Conservation (phyloP, 139 green algal genomes). For the Tetradesmus lagerheimii region DNA sequence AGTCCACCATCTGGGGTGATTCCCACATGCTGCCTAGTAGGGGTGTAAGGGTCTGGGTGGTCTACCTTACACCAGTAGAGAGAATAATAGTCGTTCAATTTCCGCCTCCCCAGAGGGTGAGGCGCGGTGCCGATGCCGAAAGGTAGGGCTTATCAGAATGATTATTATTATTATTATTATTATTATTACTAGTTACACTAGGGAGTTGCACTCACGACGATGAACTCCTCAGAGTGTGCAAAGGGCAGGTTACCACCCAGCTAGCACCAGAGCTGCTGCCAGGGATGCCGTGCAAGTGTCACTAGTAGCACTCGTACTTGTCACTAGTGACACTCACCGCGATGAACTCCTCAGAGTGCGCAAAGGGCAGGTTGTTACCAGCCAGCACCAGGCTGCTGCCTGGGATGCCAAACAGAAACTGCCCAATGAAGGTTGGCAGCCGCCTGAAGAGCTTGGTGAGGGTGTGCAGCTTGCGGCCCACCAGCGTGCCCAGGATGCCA, state of each 20-base stretch:
- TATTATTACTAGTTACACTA: too few relatives aligned
- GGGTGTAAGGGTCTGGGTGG: too few relatives aligned
- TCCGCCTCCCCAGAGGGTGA: too few relatives aligned
- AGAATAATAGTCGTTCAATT: too few relatives aligned
- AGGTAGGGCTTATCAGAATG: too few relatives aligned
- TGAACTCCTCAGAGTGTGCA: slow-evolving; percentile 29
- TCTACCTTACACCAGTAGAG: too few relatives aligned
- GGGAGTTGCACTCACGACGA: background rate
- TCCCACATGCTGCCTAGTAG: too few relatives aligned
- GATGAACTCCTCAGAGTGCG: slow-evolving; percentile 34
- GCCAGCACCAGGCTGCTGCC: background rate
- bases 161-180: too few relatives aligned
- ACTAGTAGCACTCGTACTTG: background rate
- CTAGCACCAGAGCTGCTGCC: background rate
- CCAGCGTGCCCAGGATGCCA: slow-evolving; percentile 20
- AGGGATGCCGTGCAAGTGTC: background rate
- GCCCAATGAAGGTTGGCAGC: background rate
- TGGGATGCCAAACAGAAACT: slow-evolving; percentile 29
- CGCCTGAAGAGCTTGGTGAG: background rate
- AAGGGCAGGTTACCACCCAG: background rate
- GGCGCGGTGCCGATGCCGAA: too few relatives aligned
- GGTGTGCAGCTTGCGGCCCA: background rate
- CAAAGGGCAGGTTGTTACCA: slow-evolving; percentile 3
- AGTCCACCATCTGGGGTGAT: too few relatives aligned
- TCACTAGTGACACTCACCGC: slow-evolving; percentile 1